phyloP scores from a whole-genome alignment of 2,329 filamentous ascomycete genomes.

The Penicillium glabrum region DNA sequence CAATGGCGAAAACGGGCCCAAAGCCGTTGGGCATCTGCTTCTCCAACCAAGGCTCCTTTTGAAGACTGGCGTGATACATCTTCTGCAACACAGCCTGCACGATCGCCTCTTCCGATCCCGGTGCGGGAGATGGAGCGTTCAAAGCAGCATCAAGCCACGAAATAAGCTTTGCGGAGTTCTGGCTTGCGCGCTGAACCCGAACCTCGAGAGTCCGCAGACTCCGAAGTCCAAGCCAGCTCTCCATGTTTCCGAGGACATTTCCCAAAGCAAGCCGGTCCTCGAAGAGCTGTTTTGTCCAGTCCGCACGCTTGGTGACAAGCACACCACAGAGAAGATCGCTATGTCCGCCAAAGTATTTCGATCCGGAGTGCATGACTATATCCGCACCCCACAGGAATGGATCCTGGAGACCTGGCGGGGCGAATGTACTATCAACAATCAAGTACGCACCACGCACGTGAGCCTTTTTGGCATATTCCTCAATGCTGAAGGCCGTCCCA shows the following conservation, averaged over 20 bases:
- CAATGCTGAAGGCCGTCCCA: slow-evolving; percentile 73
- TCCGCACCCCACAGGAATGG: slow-evolving; percentile 79
- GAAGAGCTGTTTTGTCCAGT: slow-evolving; percentile 60
- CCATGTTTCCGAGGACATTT: slow-evolving; percentile 78
- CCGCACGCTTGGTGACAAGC: slow-evolving; percentile 59
- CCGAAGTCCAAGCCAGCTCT: slow-evolving; percentile 85
- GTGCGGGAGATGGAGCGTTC: slow-evolving; percentile 33
- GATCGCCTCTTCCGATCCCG: slow-evolving; percentile 40
- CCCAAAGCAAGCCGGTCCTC: slow-evolving; percentile 74
- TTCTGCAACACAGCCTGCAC: slow-evolving; percentile 58
- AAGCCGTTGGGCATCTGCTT: slow-evolving; percentile 90
- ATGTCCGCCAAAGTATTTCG: slow-evolving; percentile 94
- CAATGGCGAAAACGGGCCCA: slow-evolving; percentile 81
- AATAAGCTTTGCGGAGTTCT: slow-evolving; percentile 68
- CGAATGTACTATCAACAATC: slow-evolving; percentile 86
- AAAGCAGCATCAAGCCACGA: slow-evolving; percentile 64
- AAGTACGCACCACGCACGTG: slow-evolving; percentile 69
- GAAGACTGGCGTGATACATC: slow-evolving; percentile 77
- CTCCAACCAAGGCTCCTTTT: slow-evolving; percentile 71
- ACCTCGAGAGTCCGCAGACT: slow-evolving; percentile 82
- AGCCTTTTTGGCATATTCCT: slow-evolving; percentile 68
- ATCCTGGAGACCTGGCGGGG: slow-evolving; percentile 81
- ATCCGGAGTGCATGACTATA: slow-evolving; percentile 84
- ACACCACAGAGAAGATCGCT: slow-evolving; percentile 89
- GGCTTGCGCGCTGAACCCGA: slow-evolving; percentile 71